Percentiles rank a stretch among this genome's conserved stretches.
Conservation (phyloP, 371 early-diverging fungal genomes). For the Apophysomyces ossiformis region DNA sequence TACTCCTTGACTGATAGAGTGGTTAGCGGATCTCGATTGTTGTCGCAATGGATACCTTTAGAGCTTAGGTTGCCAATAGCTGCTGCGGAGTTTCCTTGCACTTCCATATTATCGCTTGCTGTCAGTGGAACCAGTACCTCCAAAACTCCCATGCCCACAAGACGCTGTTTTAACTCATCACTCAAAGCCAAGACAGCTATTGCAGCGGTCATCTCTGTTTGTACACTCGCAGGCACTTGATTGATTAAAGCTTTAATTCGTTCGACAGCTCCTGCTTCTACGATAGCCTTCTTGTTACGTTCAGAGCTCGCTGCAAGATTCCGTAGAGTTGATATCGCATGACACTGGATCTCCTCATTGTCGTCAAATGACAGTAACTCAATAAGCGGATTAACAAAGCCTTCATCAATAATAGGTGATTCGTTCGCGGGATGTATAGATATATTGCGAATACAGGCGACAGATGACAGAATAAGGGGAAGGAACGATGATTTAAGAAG, state of each 20-base stretch:
- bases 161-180: conserved; percentile 77
- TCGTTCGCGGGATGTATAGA: conserved; percentile 91
- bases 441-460: conserved; percentile 93
- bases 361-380: conserved; percentile 73
- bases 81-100: conserved; percentile 85
- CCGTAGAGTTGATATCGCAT: conserved; percentile 85
- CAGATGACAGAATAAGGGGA: conserved; percentile 84
- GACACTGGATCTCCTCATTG: conserved; percentile 86
- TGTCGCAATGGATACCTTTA: conserved; percentile 49
- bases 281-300: conserved; percentile 78
- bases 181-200: conserved; percentile 85
- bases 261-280: conserved; percentile 82
- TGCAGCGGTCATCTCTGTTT: conserved; percentile 89
- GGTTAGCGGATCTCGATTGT: not conserved
- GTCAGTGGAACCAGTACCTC: conserved; percentile 79
- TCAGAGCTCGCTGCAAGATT: conserved; percentile 87
- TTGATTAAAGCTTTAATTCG: conserved; percentile 69
- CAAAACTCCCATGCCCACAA: conserved; percentile 67
- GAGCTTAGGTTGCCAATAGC: conserved; percentile 85
- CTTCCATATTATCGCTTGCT: conserved; percentile 67
- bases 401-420: conserved; percentile 82
- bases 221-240: conserved; percentile 65
- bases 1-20: conserved; percentile 60
- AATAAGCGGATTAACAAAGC: conserved; percentile 79
- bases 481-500: conserved; percentile 79